Conservation (phyloP, 208 protist genomes). For the Leishmania arabica region DNA sequence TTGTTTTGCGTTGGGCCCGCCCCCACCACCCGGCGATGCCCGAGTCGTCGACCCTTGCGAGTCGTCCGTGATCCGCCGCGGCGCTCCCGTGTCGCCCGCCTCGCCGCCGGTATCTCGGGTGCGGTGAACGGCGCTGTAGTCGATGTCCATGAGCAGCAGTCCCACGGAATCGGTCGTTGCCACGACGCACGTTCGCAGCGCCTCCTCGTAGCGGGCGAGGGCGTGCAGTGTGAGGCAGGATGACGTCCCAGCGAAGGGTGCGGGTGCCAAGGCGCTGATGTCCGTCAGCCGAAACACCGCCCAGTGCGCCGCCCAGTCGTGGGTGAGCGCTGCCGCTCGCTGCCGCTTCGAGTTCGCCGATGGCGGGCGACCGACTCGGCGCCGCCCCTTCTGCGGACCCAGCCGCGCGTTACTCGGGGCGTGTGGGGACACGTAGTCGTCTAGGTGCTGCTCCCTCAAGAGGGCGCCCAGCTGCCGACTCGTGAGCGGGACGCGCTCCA, state of each 20-base stretch:
- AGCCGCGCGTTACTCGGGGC: neutral
- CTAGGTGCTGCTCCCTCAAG: constrained; percentile 33
- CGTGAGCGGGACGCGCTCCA: constrained; percentile 27
- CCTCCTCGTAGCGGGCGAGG: constrained; percentile 26
- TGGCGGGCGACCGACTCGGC: neutral
- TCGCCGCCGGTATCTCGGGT: neutral
- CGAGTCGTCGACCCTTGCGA: neutral
- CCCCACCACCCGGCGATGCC: neutral
- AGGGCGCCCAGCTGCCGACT: constrained; percentile 20
- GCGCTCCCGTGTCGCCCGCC: neutral
- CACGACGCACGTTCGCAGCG: constrained; percentile 52
- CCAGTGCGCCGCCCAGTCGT: constrained; percentile 26
- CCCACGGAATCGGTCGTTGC: constrained; percentile 45
- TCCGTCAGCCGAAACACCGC: constrained; percentile 25
- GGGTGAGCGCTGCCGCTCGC: neutral
- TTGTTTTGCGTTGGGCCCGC: neutral
- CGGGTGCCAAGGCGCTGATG: neutral
- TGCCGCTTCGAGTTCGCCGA: constrained; percentile 3
- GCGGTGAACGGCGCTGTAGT: constrained; percentile 48
- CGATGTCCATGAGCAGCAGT: constrained; percentile 53
- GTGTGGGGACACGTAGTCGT: constrained; percentile 34
- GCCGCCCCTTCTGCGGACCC: neutral
- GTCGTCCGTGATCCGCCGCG: neutral
- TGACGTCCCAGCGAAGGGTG: neutral
- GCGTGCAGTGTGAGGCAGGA: neutral